Evolutionary conservation across 768 basidiomycete species (phyloP).

Genomic region (Rhodotorula kratochvilovae): DNA sequence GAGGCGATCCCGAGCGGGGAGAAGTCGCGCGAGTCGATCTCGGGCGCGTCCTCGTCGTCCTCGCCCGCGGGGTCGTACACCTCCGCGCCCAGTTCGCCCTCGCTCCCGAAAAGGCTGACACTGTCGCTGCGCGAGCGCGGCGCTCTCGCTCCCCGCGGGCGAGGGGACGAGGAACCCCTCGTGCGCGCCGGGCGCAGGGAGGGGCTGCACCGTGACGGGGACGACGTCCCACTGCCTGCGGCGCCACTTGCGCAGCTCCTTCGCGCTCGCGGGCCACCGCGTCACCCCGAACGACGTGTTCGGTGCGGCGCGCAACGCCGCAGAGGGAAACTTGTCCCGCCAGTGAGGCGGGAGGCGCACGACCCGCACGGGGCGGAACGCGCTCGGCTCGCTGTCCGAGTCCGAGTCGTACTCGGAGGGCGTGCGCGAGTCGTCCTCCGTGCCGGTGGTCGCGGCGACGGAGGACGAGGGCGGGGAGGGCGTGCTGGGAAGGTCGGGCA

Average conservation of each 20-base stretch:
- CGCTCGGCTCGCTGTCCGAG: conserved; percentile 27
- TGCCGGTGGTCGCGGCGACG: not conserved
- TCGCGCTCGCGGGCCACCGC: not conserved
- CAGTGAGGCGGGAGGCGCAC: conserved; percentile 17
- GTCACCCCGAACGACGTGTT: conserved; percentile 2
- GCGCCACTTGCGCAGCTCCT: conserved; percentile 30
- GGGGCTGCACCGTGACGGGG: conserved; percentile 19
- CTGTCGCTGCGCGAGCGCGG: not conserved
- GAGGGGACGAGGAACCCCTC: not conserved
- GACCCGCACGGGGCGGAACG: conserved; percentile 30
- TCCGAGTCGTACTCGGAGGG: not conserved
- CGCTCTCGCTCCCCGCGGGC: not conserved
- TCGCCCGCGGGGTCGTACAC: not conserved
- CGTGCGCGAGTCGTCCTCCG: not conserved
- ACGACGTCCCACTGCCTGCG: conserved; percentile 34
- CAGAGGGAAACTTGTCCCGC: conserved; percentile 31
- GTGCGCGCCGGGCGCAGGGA: not conserved
- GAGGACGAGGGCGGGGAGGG: not conserved
- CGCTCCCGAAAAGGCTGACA: not conserved
- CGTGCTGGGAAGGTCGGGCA: not conserved
- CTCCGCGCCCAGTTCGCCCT: not conserved
- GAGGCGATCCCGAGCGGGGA: not conserved
- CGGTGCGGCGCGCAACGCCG: not conserved
- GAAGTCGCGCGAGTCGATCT: not conserved
- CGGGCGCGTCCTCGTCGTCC: not conserved